Conservation (phyloP, 140 eudicot species). For the Stevia rebaudiana region DNA sequence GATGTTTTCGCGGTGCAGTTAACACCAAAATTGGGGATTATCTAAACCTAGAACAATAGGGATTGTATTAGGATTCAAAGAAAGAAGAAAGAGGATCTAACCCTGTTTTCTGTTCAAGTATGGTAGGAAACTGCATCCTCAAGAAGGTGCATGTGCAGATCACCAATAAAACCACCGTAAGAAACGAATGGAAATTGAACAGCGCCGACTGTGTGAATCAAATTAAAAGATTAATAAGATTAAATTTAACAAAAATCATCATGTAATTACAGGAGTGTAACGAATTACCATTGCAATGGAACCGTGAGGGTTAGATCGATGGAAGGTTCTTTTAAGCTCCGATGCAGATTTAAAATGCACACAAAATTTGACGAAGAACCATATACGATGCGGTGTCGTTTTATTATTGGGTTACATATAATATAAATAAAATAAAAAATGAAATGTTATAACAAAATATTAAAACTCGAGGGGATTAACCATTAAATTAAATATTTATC, state of each 20-base stretch:
- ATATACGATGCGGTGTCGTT: too few species aligned
- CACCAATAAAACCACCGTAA: conserved; percentile 82
- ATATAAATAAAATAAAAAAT: too few species aligned
- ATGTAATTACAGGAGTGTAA: neutral
- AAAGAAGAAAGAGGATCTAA: conserved; percentile 3
- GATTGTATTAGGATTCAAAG: neutral
- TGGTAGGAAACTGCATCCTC: conserved; percentile 93
- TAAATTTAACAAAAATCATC: neutral
- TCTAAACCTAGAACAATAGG: neutral
- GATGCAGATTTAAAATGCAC: conserved; percentile 30
- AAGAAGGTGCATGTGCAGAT: conserved; percentile 90
- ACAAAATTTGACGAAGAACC: too few species aligned
- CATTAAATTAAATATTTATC: too few species aligned
- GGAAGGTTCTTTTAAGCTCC: conserved; percentile 26
- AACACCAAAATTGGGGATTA: conserved; percentile 11
- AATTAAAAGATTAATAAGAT: neutral
- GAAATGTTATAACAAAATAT: too few species aligned
- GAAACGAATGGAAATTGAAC: conserved; percentile 94
- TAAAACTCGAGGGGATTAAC: too few species aligned
- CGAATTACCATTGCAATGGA: conserved; percentile 23
- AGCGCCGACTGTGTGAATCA: conserved; percentile 69
- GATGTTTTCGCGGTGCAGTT: neutral
- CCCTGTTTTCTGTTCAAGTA: conserved; percentile 96
- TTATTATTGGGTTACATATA: too few species aligned
- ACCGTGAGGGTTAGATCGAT: neutral